These are phyloP conservation scores for Camellia granthamiana DNA, from an alignment of 148 eudicot species.

Conservation along the genomic window DNA sequence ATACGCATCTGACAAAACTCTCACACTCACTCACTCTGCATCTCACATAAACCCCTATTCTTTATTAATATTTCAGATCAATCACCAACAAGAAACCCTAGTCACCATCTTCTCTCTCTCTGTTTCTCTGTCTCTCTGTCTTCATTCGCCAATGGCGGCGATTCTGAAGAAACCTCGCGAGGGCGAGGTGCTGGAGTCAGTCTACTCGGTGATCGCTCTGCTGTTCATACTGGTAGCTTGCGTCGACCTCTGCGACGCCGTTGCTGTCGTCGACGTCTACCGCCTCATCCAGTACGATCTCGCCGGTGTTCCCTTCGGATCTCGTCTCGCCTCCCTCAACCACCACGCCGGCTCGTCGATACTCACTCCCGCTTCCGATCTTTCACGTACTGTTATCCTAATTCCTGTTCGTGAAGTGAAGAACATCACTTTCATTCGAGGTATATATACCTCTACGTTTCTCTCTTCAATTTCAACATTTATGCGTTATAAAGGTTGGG, in stretches of 20 bases:
- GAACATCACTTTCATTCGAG: conserved; percentile 56
- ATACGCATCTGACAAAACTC: too few species aligned
- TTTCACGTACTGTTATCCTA: conserved; percentile 75
- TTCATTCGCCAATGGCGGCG: conserved; percentile 60
- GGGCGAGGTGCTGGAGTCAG: conserved; percentile 31
- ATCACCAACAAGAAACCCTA: background rate
- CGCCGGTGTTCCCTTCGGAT: conserved; percentile 87
- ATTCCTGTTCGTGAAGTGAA: conserved; percentile 77
- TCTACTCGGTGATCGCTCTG: conserved; percentile 50
- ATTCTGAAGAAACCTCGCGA: conserved; percentile 26
- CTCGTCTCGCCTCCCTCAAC: conserved; percentile 71
- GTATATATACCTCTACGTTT: conserved; percentile 20
- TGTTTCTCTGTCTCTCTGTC: too few species aligned
- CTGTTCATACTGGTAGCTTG: conserved; percentile 61
- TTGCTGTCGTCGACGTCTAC: conserved; percentile 90
- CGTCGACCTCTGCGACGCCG: conserved; percentile 88
- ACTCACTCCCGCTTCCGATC: conserved; percentile 52
- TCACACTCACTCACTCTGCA: background rate
- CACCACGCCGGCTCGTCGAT: conserved; percentile 93
- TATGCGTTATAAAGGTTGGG: too few species aligned
- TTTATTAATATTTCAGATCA: background rate
- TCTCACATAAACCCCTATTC: background rate
- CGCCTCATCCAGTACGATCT: conserved; percentile 97
- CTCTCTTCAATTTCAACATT: background rate
- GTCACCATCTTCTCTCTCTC: background rate